Base-by-base conservation (phyloP, 2,329 filamentous ascomycete species). In the Penicillium brasilianum region DNA sequence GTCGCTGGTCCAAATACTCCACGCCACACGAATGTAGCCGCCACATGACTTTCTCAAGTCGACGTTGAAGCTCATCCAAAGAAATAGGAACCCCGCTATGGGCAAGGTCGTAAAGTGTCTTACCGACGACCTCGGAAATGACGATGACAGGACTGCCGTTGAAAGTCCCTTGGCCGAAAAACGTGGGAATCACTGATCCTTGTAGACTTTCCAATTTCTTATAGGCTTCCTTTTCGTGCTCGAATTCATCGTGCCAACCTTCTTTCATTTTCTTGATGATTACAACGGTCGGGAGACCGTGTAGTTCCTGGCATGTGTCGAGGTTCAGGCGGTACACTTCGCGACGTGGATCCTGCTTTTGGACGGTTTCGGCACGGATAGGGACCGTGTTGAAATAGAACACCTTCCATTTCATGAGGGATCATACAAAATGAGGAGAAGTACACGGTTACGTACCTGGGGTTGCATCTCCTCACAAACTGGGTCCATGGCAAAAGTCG, bases 221-320 rank as follows among this genome's bases (percentile, higher is more conserved):
- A 32, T 59, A 59, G 18, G 32, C 34, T 55, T 55, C 34, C 25
- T 37, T 59, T 18, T 55, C 57, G 39, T 59, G 41, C n/a, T 55
- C 9, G 16, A 49, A 59, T 55, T 59, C 34, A 41, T 43, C 39
- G 4, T 43, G 39, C 39, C 39, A n/a, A 43, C 14, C 14, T 10
- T 43, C 39, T 43, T 43, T 43, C 39, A 43, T 43, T 20, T 43
- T n/a, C 18, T 43, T 43, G 39, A 43, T n/a, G 8, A 43, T 20
- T n/a, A 43, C 7, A 43, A 43, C 10, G 13, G 39, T 18, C 39
- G 39, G 39, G 18, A 43, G 39, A n/a, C 39, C 14, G 39, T 43
- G 39, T n/a, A 43, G 18, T 14, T 43, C 39, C 39, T 43, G 39
- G 39, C 39, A 43, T 16, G 4, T 43, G 4, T 43, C 39, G 28